Percentiles rank a stretch among this genome's conserved stretches.
Conservation (phyloP, 2,329 filamentous ascomycete genomes). For the Dothiorella sarmentorum region DNA sequence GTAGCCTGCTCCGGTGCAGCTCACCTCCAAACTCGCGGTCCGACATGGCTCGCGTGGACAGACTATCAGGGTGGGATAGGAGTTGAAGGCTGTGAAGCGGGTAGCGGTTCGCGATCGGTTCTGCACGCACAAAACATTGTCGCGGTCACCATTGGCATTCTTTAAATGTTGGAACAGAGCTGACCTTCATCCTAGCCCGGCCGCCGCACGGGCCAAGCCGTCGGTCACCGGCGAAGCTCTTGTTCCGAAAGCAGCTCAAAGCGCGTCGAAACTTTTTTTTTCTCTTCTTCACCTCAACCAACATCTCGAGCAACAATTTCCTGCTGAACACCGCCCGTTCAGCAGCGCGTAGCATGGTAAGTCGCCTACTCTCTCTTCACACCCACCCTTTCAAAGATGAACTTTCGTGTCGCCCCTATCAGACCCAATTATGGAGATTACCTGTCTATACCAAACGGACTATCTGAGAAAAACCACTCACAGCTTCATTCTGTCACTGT, state of each 20-base stretch:
- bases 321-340: not conserved
- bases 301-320: not conserved
- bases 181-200: constrained; percentile 10
- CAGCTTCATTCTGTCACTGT: not conserved
- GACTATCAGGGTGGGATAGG: not conserved
- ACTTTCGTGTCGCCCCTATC: constrained; percentile 30
- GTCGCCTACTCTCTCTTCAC: not conserved
- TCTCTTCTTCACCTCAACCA: not conserved
- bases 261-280: constrained; percentile 6
- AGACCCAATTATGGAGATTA: constrained; percentile 24
- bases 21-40: constrained; percentile 42
- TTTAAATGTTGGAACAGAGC: constrained; percentile 18
- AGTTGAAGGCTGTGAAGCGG: not conserved
- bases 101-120: not conserved
- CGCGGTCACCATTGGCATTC: constrained; percentile 12
- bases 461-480: constrained; percentile 19
- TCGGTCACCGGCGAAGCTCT: constrained; percentile 8
- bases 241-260: not conserved
- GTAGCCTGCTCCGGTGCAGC: constrained; percentile 7
- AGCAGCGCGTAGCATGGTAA: constrained; percentile 1
- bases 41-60: constrained; percentile 31
- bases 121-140: constrained; percentile 11
- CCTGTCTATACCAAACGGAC: constrained; percentile 25
- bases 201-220: not conserved
- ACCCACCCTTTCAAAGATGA: constrained; percentile 30